Base-by-base conservation (phyloP, 2,329 filamentous ascomycete species). In the Fusarium burgessii region DNA sequence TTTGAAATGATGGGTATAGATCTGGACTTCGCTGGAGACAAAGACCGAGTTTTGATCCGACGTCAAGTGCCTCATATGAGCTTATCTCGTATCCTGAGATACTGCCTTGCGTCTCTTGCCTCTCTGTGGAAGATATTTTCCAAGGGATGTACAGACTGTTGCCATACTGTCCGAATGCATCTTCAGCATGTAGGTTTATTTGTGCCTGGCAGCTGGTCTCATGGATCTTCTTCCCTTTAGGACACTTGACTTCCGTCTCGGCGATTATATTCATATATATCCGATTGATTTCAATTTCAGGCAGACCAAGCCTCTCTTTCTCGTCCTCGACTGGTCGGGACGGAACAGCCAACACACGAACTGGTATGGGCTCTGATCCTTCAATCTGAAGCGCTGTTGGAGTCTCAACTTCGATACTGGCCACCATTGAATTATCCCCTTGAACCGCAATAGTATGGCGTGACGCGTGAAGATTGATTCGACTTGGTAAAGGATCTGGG, bases 161-260 rank as follows among this genome's bases (percentile, higher is more conserved):
- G 2, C 27, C 33, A 10, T 14, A n/a, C 4, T 36, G 25, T 15
- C 8, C 20, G 15, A 51, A 52, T 20, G 45, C 55, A 9, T 40
- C 45, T 18, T 51, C 45, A 8, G 55, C 33, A 23, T 52, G 43
- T 5, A 58, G 9, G 5, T 35, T 52, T n/a, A 58, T 29, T 7
- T 25, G 33, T 11, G 33, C 35, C 8, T 51, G 23, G 12, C 45
- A 32, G 1, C 32, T 33, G 6, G 55, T 15, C 35, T 52, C 43
- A 4, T 36, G 55, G 10, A 58, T n/a, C 12, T 17, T 20, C 15
- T 58, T 58, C 17, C 45, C 35, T 25, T 51, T 58, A 3, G n/a
- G 33, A 7, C 55, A 58, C 17, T 58, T 58, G 6, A 58, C 38
- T n/a, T 52, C 43, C 2, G 45, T 58, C 33, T 40, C 52, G 18